These are phyloP conservation scores for Marchantia paleacea DNA, from an alignment of 225 moss, liverwort and hornwort genomes.

Conservation along the genomic window DNA sequence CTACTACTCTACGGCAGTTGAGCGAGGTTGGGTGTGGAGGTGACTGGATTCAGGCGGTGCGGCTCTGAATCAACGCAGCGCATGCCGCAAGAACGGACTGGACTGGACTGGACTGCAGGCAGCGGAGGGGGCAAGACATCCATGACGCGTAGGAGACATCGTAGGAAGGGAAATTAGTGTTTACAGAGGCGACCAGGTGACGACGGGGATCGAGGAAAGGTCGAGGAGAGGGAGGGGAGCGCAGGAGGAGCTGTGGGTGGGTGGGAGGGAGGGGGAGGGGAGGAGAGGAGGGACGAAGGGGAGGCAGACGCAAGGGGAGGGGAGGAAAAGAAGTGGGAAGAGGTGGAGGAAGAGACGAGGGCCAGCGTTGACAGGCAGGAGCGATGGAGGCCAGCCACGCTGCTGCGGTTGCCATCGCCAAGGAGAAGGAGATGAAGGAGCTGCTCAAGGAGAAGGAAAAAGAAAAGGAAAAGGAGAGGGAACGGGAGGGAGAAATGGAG, in stretches of 20 bases:
- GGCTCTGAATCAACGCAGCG: not conserved
- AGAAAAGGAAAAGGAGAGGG: slow-evolving; percentile 88
- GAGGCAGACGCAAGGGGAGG: not conserved
- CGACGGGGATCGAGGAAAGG: not conserved
- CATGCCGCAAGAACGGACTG: not conserved
- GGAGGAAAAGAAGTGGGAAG: not conserved
- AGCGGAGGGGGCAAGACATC: not conserved
- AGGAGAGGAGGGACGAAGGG: not conserved
- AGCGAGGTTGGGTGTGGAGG: no score
- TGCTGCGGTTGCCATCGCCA: slow-evolving; percentile 39
- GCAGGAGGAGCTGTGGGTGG: not conserved
- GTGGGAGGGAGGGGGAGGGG: not conserved
- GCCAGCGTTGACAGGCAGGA: not conserved
- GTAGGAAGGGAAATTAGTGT: not conserved
- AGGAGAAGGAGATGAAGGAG: slow-evolving; percentile 68
- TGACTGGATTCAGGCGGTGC: not conserved
- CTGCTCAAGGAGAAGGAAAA: slow-evolving; percentile 74
- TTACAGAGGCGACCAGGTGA: not conserved
- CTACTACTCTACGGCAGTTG: not conserved
- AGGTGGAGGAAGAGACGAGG: not conserved
- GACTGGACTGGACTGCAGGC: not conserved
- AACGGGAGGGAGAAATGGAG: slow-evolving; percentile 86
- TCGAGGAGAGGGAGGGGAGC: not conserved
- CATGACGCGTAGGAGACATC: not conserved
- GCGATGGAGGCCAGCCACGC: slow-evolving; percentile 41